These are phyloP conservation scores for Penicillium cosmopolitanum DNA, from an alignment of 495 filamentous ascomycete species.

Conservation along the genomic window DNA sequence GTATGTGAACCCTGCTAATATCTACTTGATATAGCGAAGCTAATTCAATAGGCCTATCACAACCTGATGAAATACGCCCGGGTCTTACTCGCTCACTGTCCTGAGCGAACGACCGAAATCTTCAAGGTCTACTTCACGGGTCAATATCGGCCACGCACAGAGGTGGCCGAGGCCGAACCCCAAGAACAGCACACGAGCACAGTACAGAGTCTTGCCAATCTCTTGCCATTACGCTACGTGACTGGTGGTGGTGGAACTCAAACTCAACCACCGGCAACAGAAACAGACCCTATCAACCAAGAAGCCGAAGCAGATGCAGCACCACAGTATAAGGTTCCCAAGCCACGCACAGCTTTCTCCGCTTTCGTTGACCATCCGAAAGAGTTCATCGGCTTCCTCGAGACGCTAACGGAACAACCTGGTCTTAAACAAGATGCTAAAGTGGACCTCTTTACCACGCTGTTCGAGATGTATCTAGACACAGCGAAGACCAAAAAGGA, in stretches of 20 bases:
- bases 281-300: conserved; percentile 33
- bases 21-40: background rate
- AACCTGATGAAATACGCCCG: conserved; percentile 96
- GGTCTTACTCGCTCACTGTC: conserved; percentile 83
- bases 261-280: conserved; percentile 36
- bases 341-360: conserved; percentile 90
- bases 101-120: conserved; percentile 74
- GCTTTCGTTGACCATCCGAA: conserved; percentile 93
- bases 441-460: conserved; percentile 86
- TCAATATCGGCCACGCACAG: conserved; percentile 72
- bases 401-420: conserved; percentile 74
- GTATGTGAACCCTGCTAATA: conserved; percentile 47
- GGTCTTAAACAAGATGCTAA: conserved; percentile 70
- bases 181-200: conserved; percentile 65
- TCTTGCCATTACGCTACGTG: conserved; percentile 89
- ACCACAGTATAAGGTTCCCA: conserved; percentile 58
- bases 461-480: conserved; percentile 98
- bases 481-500: conserved; percentile 77
- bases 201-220: conserved; percentile 77
- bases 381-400: conserved; percentile 88
- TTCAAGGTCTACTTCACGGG: conserved; percentile 96
- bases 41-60: conserved; percentile 66
- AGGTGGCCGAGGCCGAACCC: conserved; percentile 56
- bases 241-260: conserved; percentile 57
- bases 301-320: conserved; percentile 23